Evolutionary conservation across 768 basidiomycete species (phyloP), one percentile per base, ranked within the genome.

Genomic region (Amanita polypyramis): DNA sequence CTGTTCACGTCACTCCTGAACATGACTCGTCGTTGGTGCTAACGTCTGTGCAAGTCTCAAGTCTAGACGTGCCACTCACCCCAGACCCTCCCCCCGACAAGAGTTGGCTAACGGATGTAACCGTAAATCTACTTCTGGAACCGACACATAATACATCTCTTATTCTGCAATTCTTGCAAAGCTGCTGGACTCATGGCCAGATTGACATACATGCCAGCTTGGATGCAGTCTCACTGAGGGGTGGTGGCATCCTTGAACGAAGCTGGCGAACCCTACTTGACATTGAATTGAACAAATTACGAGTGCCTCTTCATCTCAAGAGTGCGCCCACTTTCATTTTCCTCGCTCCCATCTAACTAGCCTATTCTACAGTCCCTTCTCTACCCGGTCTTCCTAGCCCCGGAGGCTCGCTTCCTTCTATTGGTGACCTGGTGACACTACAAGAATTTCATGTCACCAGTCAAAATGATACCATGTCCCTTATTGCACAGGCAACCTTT

Each of bases 311-410:
- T 21, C 70, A 63, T 33, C 49, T 84, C 45, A 72, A 74, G 46
- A 68, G 85, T 86, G 57, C 27, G 82, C 12, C 43, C 49, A 46
- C 19, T 11, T 35, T 46, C 48, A 33, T 39, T 45, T 10, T 45
- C 25, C 36, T 45, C n/a, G 43, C 12, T 36, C 27, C 32, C 51
- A 44, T 32, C 47, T 51, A 32, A 52, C n/a, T 11, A 39, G 19
- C n/a, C 33, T 40, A 55, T 44, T 36, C 8, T 53, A 14, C 9
- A 87, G 85, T 86, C 21, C 82, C 81, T 6, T 58, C 66, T 6
- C 55, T 88, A 6, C 82, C 84, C 36, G 82, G 82, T 3, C 63
- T 88, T 12, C 86, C 86, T 14, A 60, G 62, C 15, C 80, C 82
- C 2, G 80, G 79, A 12, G 55, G 62, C 8, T 63, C 70, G 43